phyloP scores from a whole-genome alignment of 2,329 filamentous ascomycete genomes.

The Thielaviopsis cerberus region DNA sequence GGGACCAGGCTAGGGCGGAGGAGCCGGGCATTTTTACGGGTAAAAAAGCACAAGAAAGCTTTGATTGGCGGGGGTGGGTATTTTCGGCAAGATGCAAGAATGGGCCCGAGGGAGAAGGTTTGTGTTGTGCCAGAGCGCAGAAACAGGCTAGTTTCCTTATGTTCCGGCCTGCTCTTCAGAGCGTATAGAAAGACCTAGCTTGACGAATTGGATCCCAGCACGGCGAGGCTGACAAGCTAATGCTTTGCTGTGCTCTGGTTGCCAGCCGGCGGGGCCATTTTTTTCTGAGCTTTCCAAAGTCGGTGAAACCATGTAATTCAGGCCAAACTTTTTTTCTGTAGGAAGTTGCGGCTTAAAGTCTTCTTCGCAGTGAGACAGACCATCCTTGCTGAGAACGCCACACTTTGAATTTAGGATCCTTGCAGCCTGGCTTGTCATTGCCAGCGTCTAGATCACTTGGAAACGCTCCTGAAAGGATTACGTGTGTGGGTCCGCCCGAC shows the following conservation, averaged over 20 bases:
- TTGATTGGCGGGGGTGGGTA: background rate
- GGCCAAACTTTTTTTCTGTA: conserved; percentile 1
- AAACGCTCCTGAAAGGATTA: background rate
- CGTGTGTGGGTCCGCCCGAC: conserved; percentile 7
- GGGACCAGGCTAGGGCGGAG: background rate
- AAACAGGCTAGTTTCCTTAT: no score
- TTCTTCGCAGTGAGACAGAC: background rate
- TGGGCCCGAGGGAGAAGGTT: background rate
- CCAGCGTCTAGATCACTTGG: background rate
- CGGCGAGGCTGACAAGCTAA: background rate
- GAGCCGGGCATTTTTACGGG: background rate
- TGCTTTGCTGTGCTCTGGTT: background rate
- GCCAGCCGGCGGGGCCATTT: background rate
- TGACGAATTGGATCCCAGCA: background rate
- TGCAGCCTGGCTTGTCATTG: background rate
- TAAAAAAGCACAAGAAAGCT: background rate
- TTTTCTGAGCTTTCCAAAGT: background rate
- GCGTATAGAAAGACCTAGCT: no score
- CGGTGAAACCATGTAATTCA: conserved; percentile 7
- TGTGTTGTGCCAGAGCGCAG: no score
- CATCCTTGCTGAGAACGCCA: conserved; percentile 2
- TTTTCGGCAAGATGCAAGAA: background rate
- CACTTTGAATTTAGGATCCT: background rate
- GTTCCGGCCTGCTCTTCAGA: no score
- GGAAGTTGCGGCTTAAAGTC: conserved; percentile 1